phyloP scores from a whole-genome alignment of 768 basidiomycete species.

The Tylopilus sp. region DNA sequence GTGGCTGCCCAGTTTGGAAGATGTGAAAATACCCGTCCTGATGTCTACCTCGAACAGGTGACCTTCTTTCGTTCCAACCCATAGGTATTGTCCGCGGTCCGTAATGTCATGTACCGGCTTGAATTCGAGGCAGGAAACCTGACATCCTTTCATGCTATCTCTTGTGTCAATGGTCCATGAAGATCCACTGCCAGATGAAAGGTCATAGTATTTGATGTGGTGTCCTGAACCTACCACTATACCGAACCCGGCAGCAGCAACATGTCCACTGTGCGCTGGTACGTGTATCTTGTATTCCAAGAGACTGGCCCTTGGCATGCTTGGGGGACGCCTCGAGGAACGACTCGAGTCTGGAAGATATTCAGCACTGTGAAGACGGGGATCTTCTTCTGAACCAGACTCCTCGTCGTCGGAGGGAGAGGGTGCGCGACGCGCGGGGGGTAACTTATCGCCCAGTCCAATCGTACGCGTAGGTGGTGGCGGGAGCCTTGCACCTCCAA shows the following conservation, averaged over 20 bases:
- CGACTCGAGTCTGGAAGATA: constrained; percentile 65
- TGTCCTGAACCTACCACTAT: constrained; percentile 58
- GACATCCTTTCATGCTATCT: constrained; percentile 62
- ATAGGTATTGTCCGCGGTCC: constrained; percentile 62
- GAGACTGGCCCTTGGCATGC: constrained; percentile 29
- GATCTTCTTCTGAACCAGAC: constrained; percentile 60
- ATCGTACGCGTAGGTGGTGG: constrained; percentile 79
- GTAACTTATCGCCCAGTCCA: constrained; percentile 64
- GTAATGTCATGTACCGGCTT: constrained; percentile 44
- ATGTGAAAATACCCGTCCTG: constrained; percentile 52
- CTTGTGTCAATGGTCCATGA: constrained; percentile 56
- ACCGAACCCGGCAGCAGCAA: constrained; percentile 53
- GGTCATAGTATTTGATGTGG: constrained; percentile 62
- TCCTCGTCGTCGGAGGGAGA: constrained; percentile 49
- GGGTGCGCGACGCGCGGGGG: constrained; percentile 50
- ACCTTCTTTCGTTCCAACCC: constrained; percentile 92
- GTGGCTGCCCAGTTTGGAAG: constrained; percentile 61
- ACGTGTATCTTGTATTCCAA: constrained; percentile 52
- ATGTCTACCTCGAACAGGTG: constrained; percentile 82
- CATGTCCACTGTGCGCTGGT: constrained; percentile 50
- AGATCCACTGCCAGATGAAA: constrained; percentile 45
- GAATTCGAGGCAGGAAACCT: constrained; percentile 78
- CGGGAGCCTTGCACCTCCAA: constrained; percentile 42
- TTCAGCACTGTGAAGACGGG: constrained; percentile 43
- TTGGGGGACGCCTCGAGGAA: constrained; percentile 56